Evolutionary conservation across 257 asterid genomes (phyloP).

Genomic region (Anisodus acutangulus): DNA sequence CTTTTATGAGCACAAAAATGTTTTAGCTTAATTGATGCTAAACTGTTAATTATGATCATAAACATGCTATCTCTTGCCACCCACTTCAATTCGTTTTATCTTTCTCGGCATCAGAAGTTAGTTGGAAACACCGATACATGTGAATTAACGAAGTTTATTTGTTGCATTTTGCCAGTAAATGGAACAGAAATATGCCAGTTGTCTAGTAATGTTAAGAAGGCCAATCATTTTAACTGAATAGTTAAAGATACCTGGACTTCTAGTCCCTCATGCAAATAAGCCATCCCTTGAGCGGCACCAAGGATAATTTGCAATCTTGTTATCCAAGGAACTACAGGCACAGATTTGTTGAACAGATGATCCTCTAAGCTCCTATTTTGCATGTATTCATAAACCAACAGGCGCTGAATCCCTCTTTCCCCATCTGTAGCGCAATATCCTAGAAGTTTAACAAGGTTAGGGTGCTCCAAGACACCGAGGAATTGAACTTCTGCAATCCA

Average conservation of each 20-base stretch:
- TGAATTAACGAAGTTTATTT: background rate
- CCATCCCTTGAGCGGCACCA: constrained; percentile 94
- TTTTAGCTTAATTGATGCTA: constrained; percentile 8
- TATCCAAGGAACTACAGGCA: constrained; percentile 71
- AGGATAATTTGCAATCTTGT: constrained; percentile 72
- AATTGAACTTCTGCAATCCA: constrained; percentile 96
- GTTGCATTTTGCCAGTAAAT: background rate
- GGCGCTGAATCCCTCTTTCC: constrained; percentile 88
- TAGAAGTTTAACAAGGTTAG: constrained; percentile 82
- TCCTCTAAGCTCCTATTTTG: constrained; percentile 86
- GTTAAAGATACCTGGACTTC: constrained; percentile 62
- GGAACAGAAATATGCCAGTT: background rate
- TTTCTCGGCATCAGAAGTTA: constrained; percentile 3
- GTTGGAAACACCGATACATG: background rate
- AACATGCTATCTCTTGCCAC: background rate
- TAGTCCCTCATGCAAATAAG: constrained; percentile 82
- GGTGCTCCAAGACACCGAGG: constrained; percentile 87
- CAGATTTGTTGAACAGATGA: constrained; percentile 71
- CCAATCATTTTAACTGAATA: constrained; percentile 1
- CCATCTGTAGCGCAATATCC: constrained; percentile 90
- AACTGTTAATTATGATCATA: background rate
- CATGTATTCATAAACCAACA: constrained; percentile 88
- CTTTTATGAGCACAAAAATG: background rate
- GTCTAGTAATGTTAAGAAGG: background rate
- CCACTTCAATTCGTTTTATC: background rate